Evolutionary conservation across 2,329 filamentous ascomycete species (phyloP).

Genomic region (Proliferodiscus dingleyae): DNA sequence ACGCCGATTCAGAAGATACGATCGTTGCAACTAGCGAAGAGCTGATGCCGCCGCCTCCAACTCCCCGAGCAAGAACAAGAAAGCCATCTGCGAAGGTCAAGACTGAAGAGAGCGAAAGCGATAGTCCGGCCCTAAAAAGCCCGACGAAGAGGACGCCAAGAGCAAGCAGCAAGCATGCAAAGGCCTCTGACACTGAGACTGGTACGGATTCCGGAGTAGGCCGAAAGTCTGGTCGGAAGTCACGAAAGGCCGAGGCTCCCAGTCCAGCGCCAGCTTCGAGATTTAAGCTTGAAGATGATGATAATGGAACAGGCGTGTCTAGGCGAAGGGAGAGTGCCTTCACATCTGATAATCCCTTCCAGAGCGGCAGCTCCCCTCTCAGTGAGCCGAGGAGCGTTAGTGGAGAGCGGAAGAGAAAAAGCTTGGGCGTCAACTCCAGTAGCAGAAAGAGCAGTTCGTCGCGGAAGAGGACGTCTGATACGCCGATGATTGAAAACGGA

Average conservation of each 20-base stretch:
- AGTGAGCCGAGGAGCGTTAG: constrained; percentile 43
- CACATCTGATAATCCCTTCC: constrained; percentile 87
- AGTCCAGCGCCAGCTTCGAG: constrained; percentile 33
- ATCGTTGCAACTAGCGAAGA: constrained; percentile 50
- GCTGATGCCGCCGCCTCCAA: constrained; percentile 44
- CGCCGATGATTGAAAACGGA: constrained; percentile 43
- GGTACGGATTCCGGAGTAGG: constrained; percentile 38
- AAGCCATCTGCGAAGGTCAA: constrained; percentile 50
- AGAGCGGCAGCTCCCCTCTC: constrained; percentile 71
- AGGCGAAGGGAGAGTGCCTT: constrained; percentile 61
- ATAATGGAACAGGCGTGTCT: constrained; percentile 33
- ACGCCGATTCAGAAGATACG: constrained; percentile 62
- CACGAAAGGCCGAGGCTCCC: constrained; percentile 45
- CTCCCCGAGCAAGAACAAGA: constrained; percentile 48
- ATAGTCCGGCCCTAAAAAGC: constrained; percentile 39
- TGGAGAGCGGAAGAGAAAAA: constrained; percentile 43
- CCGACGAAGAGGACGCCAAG: constrained; percentile 52
- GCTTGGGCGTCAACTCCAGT: constrained; percentile 32
- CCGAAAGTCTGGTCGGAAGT: constrained; percentile 45
- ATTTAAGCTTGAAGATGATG: constrained; percentile 50
- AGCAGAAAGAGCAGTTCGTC: constrained; percentile 34
- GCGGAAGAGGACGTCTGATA: constrained; percentile 47
- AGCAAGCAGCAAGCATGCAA: constrained; percentile 49
- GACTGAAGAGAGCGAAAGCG: constrained; percentile 45
- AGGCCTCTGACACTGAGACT: constrained; percentile 47